Evolutionary conservation across 345 rosid genomes (phyloP), one percentile per base, ranked within the genome.

Genomic region (Sonneratia caseolaris): DNA sequence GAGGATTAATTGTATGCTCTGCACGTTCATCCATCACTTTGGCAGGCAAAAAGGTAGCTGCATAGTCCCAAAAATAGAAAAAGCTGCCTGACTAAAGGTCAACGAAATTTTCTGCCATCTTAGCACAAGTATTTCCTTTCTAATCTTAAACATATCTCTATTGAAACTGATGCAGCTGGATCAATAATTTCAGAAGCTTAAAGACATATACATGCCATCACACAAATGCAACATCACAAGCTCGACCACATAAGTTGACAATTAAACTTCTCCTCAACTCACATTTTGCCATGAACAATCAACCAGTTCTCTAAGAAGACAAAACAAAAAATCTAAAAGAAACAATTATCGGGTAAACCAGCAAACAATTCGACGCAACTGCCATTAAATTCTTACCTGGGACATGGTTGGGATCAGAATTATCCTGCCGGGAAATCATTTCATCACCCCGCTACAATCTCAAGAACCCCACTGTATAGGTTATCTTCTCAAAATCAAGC

Each of bases 401-500:
- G 79, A 74, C 78, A 71, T 75, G 77, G 4, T 77, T 69, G 48
- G 71, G 77, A 70, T 74, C 77, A 48, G 81, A 53, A 74, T 86
- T 76, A 62, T 79, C 87, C 78, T 80, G 89, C 66, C 80, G 84
- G 71, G 80, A 35, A 74, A 93, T 81, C 91, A 85, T 88, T 72
- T 84, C 80, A 77, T 38, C 78, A 79, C 61, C 72, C 37, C 37
- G 72, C 72, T 71, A 76, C 37, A 71, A 78, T 70, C 72, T 75
- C 48, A 68, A 47, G 45, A 75, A 16, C 14, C 11, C 76, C 81
- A 71, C 75, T 43, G 10, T 27, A 61, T 21, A 9, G 6, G 70
- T 53, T 73, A 76, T 66, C 75, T 71, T 68, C 75, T 72, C 75
- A 16, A 73, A 68, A 71, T 77, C 74, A 70, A 66, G 74, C 1